Percentiles rank a stretch among this genome's conserved stretches.
These are phyloP conservation scores for Raffaelea arxii DNA, from an alignment of 2,329 filamentous ascomycete genomes.

Conservation along the genomic window DNA sequence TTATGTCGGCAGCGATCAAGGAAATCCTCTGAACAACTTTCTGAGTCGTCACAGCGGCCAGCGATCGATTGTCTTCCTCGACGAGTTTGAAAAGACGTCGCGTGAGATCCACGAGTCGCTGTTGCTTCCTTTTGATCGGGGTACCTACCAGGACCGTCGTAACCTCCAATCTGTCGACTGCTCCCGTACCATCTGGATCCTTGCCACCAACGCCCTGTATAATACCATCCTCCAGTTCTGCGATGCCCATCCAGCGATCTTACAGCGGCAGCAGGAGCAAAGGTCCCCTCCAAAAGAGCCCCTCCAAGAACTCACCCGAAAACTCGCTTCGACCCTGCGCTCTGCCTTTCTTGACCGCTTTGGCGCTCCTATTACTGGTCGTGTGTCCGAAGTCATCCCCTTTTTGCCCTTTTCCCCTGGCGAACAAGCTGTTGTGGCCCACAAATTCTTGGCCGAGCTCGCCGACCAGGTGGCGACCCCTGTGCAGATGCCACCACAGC, in stretches of 20 bases:
- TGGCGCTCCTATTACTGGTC: slow-evolving; percentile 7
- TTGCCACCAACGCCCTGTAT: slow-evolving; percentile 9
- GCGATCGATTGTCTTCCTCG: slow-evolving; percentile 6
- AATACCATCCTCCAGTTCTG: slow-evolving; percentile 7
- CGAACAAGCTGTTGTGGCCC: slow-evolving; percentile 8
- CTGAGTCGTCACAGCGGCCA: not conserved
- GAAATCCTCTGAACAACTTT: slow-evolving; percentile 9
- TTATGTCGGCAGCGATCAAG: slow-evolving; percentile 6
- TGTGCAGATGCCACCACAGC: not conserved
- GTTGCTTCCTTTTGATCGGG: slow-evolving; percentile 7
- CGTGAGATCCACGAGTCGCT: slow-evolving; percentile 5
- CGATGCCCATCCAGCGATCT: slow-evolving; percentile 2
- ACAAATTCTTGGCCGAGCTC: slow-evolving; percentile 8
- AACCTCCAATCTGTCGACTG: slow-evolving; percentile 2
- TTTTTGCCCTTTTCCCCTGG: slow-evolving; percentile 9
- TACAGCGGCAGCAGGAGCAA: not conserved
- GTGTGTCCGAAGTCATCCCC: slow-evolving; percentile 9
- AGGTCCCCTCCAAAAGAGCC: too few species aligned
- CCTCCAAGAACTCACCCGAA: not conserved
- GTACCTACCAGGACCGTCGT: slow-evolving; percentile 9
- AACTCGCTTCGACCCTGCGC: not conserved
- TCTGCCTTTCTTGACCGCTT: slow-evolving; percentile 4
- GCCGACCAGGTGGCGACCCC: slow-evolving; percentile 1
- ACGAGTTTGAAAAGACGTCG: slow-evolving; percentile 10
- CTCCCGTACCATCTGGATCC: slow-evolving; percentile 8